Percentiles rank a stretch among this genome's conserved stretches.
phyloP scores from a whole-genome alignment of 352 stramenopile genomes.

The Phytophthora sojae region DNA sequence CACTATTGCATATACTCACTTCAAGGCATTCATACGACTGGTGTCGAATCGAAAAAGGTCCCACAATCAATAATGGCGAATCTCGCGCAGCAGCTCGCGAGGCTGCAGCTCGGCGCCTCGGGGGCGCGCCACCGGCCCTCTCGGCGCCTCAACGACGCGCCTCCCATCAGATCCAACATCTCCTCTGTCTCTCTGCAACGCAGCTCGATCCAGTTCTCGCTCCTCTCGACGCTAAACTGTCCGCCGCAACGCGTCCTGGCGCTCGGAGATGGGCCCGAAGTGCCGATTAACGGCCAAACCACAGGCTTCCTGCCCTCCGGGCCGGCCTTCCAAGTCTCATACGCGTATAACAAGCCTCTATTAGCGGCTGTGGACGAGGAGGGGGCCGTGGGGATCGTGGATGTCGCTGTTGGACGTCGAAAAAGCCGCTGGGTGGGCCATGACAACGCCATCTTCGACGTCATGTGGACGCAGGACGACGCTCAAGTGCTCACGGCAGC shows the following conservation, averaged over 20 bases:
- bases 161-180: slow-evolving; percentile 16
- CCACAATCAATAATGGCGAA: slow-evolving; percentile 31
- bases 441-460: slow-evolving; percentile 78
- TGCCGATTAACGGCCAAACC: slow-evolving; percentile 19
- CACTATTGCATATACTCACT: too few relatives aligned
- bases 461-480: slow-evolving; percentile 65
- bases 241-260: slow-evolving; percentile 27
- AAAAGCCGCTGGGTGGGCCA: slow-evolving; percentile 62
- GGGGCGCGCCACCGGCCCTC: slow-evolving; percentile 31
- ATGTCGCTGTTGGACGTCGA: slow-evolving; percentile 28
- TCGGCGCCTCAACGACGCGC: slow-evolving; percentile 14
- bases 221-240: slow-evolving; percentile 53
- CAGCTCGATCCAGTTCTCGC: slow-evolving; percentile 22
- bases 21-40: slow-evolving; percentile 19
- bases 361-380: slow-evolving; percentile 69
- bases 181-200: slow-evolving; percentile 27
- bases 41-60: neutral
- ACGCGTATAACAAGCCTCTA: slow-evolving; percentile 38
- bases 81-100: slow-evolving; percentile 41
- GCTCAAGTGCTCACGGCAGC: slow-evolving; percentile 61
- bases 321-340: slow-evolving; percentile 67
- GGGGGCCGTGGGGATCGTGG: slow-evolving; percentile 52
- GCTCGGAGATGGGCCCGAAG: slow-evolving; percentile 16
- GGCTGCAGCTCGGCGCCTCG: slow-evolving; percentile 46
- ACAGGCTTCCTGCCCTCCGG: slow-evolving; percentile 18